Evolutionary conservation across 2,329 filamentous ascomycete species (phyloP).

Genomic region (Hypocrella siamensis): DNA sequence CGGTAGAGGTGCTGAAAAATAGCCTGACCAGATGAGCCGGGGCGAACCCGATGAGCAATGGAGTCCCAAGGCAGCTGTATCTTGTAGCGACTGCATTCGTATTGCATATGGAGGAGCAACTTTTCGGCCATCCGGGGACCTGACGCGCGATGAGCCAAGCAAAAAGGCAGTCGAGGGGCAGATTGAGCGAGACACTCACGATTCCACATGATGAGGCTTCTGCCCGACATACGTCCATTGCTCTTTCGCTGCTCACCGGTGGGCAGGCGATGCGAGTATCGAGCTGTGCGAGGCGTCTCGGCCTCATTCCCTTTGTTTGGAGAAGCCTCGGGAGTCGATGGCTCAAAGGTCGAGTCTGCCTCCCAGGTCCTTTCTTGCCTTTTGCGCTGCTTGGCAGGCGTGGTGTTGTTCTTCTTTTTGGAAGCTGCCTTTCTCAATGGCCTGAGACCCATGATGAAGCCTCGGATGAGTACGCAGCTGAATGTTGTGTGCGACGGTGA

Average conservation of each 20-base stretch:
- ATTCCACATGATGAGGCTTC: constrained; percentile 25
- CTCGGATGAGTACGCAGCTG: no score
- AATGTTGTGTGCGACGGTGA: no score
- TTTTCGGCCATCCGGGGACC: constrained; percentile 31
- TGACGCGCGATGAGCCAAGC: constrained; percentile 7
- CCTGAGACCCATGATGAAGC: constrained; percentile 5
- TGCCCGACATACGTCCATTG: constrained; percentile 17
- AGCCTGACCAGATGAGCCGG: constrained; percentile 22
- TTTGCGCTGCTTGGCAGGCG: constrained; percentile 3
- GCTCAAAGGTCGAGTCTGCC: constrained; percentile 3
- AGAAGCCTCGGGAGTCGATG: constrained; percentile 1
- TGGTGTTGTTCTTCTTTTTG: constrained; percentile 7
- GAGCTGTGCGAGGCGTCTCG: constrained; percentile 5
- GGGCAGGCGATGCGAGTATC: constrained; percentile 11
- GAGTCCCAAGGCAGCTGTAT: constrained; percentile 22
- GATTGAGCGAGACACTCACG: constrained; percentile 14
- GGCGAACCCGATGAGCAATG: constrained; percentile 23
- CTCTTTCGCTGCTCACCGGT: constrained; percentile 10
- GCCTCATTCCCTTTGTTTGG: constrained; percentile 1
- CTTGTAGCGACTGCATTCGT: constrained; percentile 18
- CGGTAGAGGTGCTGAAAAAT: constrained; percentile 21
- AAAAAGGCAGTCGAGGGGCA: neutral
- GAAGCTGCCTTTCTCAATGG: constrained; percentile 4
- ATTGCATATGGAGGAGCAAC: constrained; percentile 22
- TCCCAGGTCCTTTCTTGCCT: constrained; percentile 6